These are phyloP conservation scores for Pseudogymnoascus sp. DNA, from an alignment of 2,329 filamentous ascomycete species.

Conservation along the genomic window DNA sequence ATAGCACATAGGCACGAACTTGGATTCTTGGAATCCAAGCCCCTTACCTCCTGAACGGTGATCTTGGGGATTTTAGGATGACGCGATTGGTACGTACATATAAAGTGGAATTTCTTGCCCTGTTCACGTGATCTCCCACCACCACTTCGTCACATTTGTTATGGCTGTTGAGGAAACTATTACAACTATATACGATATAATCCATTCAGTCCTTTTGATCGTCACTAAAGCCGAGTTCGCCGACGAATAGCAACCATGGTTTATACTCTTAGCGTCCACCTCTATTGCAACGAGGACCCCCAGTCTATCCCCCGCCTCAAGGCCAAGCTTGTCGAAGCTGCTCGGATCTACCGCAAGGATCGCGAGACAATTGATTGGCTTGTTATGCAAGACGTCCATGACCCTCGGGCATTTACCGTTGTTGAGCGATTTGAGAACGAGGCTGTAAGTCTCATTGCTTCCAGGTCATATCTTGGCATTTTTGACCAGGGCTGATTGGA, in stretches of 20 bases:
- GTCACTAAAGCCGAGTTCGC: background rate
- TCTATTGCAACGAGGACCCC: slow-evolving; percentile 59
- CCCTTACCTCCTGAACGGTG: background rate
- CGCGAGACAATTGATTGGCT: slow-evolving; percentile 64
- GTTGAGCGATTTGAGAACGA: slow-evolving; percentile 66
- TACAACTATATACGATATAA: background rate
- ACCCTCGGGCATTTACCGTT: slow-evolving; percentile 63
- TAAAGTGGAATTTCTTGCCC: background rate
- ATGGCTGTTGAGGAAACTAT: background rate
- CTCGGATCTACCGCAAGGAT: slow-evolving; percentile 61
- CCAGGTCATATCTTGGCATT: background rate
- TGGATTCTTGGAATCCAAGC: background rate
- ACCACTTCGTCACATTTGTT: background rate
- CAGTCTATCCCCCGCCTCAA: slow-evolving; percentile 57
- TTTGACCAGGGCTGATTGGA: background rate
- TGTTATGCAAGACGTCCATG: slow-evolving; percentile 66
- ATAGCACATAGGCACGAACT: background rate
- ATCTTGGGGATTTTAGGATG: background rate
- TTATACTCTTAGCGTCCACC: slow-evolving; percentile 60
- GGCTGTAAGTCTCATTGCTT: slow-evolving; percentile 35
- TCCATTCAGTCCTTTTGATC: background rate
- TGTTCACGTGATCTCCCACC: background rate
- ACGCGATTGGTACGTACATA: background rate
- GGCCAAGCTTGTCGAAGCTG: slow-evolving; percentile 67
- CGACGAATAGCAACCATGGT: slow-evolving; percentile 39